These are phyloP conservation scores for Atkinsonella texensis DNA, from an alignment of 2,329 filamentous ascomycete species.

Conservation along the genomic window DNA sequence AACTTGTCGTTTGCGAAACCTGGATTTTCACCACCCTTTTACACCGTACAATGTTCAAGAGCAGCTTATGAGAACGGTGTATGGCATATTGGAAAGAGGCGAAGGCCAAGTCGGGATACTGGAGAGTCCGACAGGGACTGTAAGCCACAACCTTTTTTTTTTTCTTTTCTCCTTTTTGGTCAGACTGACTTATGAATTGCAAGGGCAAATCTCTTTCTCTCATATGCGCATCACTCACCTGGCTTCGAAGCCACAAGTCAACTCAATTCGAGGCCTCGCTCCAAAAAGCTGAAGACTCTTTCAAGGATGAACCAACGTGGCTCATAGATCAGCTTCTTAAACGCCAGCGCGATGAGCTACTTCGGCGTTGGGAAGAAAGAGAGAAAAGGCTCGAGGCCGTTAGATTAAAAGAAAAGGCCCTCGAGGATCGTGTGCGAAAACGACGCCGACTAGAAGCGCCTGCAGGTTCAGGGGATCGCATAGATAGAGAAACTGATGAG, in stretches of 20 bases:
- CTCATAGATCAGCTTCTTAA: conserved; percentile 65
- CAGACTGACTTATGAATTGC: background rate
- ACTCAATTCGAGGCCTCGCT: conserved; percentile 41
- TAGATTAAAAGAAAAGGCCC: conserved; percentile 48
- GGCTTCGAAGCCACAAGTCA: conserved; percentile 75
- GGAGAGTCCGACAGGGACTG: conserved; percentile 82
- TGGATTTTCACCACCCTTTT: conserved; percentile 77
- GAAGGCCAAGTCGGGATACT: conserved; percentile 75
- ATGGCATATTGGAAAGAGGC: conserved; percentile 58
- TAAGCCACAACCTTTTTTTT: conserved; percentile 16
- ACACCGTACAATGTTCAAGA: conserved; percentile 79
- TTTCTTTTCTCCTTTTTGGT: background rate
- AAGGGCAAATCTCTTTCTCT: conserved; percentile 84
- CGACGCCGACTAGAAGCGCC: conserved; percentile 31
- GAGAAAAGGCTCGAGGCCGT: conserved; percentile 58
- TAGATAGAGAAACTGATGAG: conserved; percentile 38
- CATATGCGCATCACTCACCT: conserved; percentile 80
- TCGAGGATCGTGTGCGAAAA: conserved; percentile 38
- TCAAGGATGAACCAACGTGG: conserved; percentile 69
- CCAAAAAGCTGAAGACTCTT: conserved; percentile 28
- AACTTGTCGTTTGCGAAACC: conserved; percentile 15
- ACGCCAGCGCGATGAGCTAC: conserved; percentile 54
- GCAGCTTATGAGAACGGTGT: conserved; percentile 77
- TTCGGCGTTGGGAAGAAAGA: conserved; percentile 56
- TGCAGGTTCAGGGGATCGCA: conserved; percentile 6